phyloP scores from a whole-genome alignment of 768 basidiomycete genomes.

The Boletus edulis region DNA sequence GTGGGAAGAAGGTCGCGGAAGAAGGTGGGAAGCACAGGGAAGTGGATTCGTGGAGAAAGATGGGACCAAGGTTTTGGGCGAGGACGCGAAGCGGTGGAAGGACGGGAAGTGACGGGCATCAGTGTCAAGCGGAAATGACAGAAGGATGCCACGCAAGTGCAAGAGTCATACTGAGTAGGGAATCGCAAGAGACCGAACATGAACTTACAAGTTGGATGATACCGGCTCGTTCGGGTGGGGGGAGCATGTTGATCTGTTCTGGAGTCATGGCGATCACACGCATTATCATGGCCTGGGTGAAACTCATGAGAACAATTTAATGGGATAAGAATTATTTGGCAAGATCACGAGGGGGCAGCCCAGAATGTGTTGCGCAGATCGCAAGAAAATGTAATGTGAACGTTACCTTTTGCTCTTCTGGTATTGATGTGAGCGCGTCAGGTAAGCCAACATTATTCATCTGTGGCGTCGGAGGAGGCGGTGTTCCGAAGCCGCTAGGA shows the following conservation, averaged over 20 bases:
- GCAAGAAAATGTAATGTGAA: constrained; percentile 8
- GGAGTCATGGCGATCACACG: constrained; percentile 80
- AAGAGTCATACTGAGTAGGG: constrained; percentile 12
- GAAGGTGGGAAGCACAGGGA: constrained; percentile 10
- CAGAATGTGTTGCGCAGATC: constrained; percentile 1
- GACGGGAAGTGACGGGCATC: constrained; percentile 23
- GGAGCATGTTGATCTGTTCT: constrained; percentile 76
- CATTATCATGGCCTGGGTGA: constrained; percentile 63
- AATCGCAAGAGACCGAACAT: not conserved
- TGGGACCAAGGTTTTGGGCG: constrained; percentile 2
- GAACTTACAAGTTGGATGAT: constrained; percentile 79
- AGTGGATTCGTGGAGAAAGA: constrained; percentile 12
- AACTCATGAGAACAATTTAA: constrained; percentile 13
- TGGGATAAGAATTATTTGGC: not conserved
- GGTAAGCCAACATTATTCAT: constrained; percentile 33
- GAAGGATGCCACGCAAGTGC: constrained; percentile 4
- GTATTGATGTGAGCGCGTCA: constrained; percentile 55
- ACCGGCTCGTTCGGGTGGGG: constrained; percentile 68
- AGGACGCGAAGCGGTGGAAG: constrained; percentile 9
- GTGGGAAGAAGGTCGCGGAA: constrained; percentile 11
- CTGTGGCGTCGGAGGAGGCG: constrained; percentile 22
- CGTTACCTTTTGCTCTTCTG: constrained; percentile 67
- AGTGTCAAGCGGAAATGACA: constrained; percentile 24
- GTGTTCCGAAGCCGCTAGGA: constrained; percentile 18
- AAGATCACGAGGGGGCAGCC: not conserved